Evolutionary conservation across 495 filamentous ascomycete genomes (phyloP).

Genomic region (Hypoxylon rickii): DNA sequence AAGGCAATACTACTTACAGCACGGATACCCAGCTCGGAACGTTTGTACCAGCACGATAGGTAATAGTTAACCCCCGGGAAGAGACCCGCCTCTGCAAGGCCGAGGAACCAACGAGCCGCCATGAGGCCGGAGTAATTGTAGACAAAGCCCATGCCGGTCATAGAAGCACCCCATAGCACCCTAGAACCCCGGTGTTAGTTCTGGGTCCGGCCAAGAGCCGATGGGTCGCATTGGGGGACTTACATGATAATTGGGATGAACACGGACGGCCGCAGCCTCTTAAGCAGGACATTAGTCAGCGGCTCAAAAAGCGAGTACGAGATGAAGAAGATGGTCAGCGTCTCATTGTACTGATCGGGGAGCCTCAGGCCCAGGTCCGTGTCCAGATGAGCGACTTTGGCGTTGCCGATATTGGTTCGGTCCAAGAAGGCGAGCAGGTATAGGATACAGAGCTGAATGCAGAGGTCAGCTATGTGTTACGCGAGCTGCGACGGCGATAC

Average conservation of each 20-base stretch:
- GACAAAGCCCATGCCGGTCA: slow-evolving; percentile 83
- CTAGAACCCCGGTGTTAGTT: slow-evolving; percentile 34
- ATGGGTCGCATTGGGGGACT: slow-evolving; percentile 48
- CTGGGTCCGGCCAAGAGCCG: neutral
- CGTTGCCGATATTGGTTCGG: slow-evolving; percentile 85
- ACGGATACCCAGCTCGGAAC: slow-evolving; percentile 73
- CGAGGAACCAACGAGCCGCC: slow-evolving; percentile 84
- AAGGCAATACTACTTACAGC: slow-evolving; percentile 30
- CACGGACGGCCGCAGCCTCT: slow-evolving; percentile 61
- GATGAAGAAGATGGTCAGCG: slow-evolving; percentile 87
- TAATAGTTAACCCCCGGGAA: slow-evolving; percentile 91
- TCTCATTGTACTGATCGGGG: slow-evolving; percentile 68
- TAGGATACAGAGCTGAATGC: slow-evolving; percentile 68
- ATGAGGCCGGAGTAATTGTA: slow-evolving; percentile 78
- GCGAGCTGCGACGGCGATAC: neutral
- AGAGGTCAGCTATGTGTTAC: slow-evolving; percentile 5
- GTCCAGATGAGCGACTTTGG: slow-evolving; percentile 77
- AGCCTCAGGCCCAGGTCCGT: slow-evolving; percentile 55
- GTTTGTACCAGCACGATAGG: slow-evolving; percentile 84
- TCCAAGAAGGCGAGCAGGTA: slow-evolving; percentile 88
- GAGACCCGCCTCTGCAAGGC: slow-evolving; percentile 80
- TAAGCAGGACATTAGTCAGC: slow-evolving; percentile 85
- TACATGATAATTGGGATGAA: slow-evolving; percentile 73
- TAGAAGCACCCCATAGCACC: slow-evolving; percentile 72
- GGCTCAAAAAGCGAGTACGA: slow-evolving; percentile 90